Conservation (phyloP, 148 eudicot species). For the Hydrangea macrophylla region DNA sequence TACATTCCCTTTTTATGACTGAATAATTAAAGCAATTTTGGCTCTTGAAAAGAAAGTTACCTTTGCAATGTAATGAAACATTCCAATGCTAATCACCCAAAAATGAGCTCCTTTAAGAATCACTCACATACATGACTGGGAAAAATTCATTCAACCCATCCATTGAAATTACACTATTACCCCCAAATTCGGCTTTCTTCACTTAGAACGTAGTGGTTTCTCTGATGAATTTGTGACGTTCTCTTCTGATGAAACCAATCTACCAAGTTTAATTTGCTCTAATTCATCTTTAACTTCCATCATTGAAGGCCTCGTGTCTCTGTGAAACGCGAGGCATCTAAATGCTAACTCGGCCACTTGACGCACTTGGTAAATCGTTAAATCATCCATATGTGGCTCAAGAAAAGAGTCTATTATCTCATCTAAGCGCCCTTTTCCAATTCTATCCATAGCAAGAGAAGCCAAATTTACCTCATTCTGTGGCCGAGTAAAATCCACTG, state of each 20-base stretch:
- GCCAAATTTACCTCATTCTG: slow-evolving; percentile 37
- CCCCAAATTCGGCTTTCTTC: too few species aligned
- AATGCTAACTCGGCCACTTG: slow-evolving; percentile 52
- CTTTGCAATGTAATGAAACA: too few species aligned
- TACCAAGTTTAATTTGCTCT: slow-evolving; percentile 20
- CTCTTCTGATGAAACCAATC: neutral
- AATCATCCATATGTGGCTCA: slow-evolving; percentile 26
- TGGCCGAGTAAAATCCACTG: slow-evolving; percentile 27
- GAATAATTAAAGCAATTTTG: too few species aligned
- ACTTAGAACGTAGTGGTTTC: too few species aligned
- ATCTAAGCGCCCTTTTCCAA: slow-evolving; percentile 33
- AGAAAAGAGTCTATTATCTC: slow-evolving; percentile 44
- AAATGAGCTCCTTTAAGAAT: too few species aligned
- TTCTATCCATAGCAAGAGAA: slow-evolving; percentile 37
- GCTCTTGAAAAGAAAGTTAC: too few species aligned
- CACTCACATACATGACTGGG: too few species aligned
- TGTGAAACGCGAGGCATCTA: slow-evolving; percentile 48
- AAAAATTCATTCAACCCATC: too few species aligned
- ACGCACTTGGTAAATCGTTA: slow-evolving; percentile 29
- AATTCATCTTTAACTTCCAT: slow-evolving; percentile 41
- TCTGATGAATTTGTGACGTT: slow-evolving; percentile 12
- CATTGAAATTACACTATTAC: too few species aligned
- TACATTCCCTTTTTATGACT: too few species aligned
- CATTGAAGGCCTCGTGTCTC: slow-evolving; percentile 53
- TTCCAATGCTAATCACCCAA: too few species aligned